These are phyloP conservation scores for Ananas comosus DNA, from an alignment of 176 grass and related monocot species.

Conservation along the genomic window DNA sequence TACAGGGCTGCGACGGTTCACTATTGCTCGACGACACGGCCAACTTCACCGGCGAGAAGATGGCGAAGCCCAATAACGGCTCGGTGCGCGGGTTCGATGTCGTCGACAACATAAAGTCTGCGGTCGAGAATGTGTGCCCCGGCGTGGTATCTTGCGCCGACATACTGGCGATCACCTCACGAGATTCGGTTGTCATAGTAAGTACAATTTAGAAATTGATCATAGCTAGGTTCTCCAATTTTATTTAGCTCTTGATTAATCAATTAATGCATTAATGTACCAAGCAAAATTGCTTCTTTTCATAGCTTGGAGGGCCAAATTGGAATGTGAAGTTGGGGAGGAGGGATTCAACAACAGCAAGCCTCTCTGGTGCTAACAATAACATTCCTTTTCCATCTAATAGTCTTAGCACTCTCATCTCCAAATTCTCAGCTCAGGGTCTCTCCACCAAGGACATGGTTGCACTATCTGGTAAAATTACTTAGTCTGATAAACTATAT, in stretches of 20 bases:
- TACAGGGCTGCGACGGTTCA: constrained; percentile 54
- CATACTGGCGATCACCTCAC: constrained; percentile 34
- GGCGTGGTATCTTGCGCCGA: constrained; percentile 54
- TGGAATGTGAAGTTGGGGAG: constrained; percentile 59
- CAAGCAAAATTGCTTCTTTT: neutral
- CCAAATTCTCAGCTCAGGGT: constrained; percentile 47
- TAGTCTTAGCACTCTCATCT: constrained; percentile 38
- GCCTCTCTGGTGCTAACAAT: constrained; percentile 30
- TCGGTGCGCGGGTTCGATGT: constrained; percentile 36
- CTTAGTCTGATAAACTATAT: neutral
- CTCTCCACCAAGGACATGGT: constrained; percentile 57
- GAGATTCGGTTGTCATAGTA: constrained; percentile 42
- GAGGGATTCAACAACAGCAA: constrained; percentile 65
- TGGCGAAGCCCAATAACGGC: constrained; percentile 18
- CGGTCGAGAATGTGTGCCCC: constrained; percentile 35
- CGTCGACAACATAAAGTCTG: constrained; percentile 50
- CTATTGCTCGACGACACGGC: constrained; percentile 38
- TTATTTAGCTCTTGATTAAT: no score
- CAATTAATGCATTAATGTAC: no score
- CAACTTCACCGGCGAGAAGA: constrained; percentile 33
- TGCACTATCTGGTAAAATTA: constrained; percentile 48
- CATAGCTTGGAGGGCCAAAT: constrained; percentile 35
- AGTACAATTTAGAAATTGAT: neutral
- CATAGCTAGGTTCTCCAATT: neutral
- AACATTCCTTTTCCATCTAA: constrained; percentile 50